phyloP scores from a whole-genome alignment of 1,139 yeast species.

The Kurtzmaniella quercitrusa region DNA sequence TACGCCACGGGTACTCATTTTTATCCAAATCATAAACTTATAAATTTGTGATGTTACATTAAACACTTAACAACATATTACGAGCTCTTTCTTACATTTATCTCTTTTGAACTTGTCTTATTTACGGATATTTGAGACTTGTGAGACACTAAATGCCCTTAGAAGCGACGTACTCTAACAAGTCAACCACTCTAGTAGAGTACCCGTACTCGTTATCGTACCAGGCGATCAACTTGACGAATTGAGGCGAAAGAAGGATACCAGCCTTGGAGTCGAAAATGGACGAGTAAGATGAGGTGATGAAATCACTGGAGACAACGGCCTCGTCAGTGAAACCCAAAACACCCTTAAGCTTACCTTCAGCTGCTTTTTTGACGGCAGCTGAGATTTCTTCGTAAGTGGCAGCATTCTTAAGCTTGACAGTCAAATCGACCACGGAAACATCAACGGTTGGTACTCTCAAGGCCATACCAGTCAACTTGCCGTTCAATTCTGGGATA shows the following conservation, averaged over 20 bases:
- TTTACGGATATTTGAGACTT: background rate
- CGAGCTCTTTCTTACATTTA: background rate
- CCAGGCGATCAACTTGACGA: conserved; percentile 77
- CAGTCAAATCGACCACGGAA: conserved; percentile 43
- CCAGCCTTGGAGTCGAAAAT: conserved; percentile 77
- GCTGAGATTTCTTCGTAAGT: conserved; percentile 67
- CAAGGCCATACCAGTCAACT: conserved; percentile 74
- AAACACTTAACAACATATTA: too few relatives aligned
- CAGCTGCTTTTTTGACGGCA: conserved; percentile 59
- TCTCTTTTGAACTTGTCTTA: too few relatives aligned
- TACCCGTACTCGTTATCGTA: conserved; percentile 81
- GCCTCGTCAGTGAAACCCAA: conserved; percentile 75
- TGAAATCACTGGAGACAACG: conserved; percentile 72
- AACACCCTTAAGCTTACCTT: conserved; percentile 63
- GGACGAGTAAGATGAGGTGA: conserved; percentile 65
- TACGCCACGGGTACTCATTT: too few relatives aligned
- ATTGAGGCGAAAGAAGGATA: conserved; percentile 65
- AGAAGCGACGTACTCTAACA: conserved; percentile 59
- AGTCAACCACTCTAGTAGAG: conserved; percentile 79
- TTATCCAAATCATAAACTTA: too few relatives aligned
- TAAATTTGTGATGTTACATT: too few relatives aligned
- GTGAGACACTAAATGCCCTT: conserved; percentile 2
- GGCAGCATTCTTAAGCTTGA: conserved; percentile 54
- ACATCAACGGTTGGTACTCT: conserved; percentile 80
- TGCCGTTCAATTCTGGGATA: conserved; percentile 72